Conservation (phyloP, 2,329 filamentous ascomycete species). For the Endothia cerciana region DNA sequence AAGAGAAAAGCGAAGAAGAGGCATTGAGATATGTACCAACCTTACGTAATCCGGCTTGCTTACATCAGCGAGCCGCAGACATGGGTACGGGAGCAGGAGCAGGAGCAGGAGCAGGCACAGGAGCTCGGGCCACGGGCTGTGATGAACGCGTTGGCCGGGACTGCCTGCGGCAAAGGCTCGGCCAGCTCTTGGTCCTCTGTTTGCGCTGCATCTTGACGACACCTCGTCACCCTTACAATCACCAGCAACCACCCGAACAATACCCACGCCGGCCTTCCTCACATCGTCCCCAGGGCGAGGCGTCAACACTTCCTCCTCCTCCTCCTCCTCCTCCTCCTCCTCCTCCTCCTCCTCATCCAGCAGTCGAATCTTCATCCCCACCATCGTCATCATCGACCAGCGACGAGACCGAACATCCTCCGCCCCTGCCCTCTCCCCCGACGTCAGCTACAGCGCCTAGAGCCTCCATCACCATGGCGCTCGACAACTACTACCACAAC, state of each 20-base stretch:
- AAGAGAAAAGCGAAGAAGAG: too few relatives aligned
- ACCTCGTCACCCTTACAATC: slow-evolving; percentile 21
- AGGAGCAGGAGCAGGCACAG: neutral
- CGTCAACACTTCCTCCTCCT: neutral
- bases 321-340: neutral
- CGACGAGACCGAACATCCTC: neutral
- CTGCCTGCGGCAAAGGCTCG: slow-evolving; percentile 30
- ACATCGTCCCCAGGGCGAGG: neutral
- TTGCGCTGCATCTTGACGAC: slow-evolving; percentile 29
- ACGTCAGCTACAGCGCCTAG: slow-evolving; percentile 25
- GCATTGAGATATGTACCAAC: neutral
- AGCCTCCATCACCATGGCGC: slow-evolving; percentile 74
- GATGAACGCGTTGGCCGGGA: slow-evolving; percentile 27
- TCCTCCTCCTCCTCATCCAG: neutral
- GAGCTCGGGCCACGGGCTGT: slow-evolving; percentile 26
- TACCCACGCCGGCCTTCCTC: neutral
- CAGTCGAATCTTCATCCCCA: neutral
- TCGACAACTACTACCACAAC: slow-evolving; percentile 99
- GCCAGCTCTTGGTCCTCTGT: slow-evolving; percentile 26
- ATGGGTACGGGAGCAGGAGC: slow-evolving; percentile 8
- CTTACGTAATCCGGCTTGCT: slow-evolving; percentile 10
- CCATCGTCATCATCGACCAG: neutral
- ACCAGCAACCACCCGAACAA: neutral
- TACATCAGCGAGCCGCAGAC: slow-evolving; percentile 21
- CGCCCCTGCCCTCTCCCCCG: neutral